A percentile compares a stretch with the other conserved stretches of the same genome.
These are phyloP conservation scores for Penicillium frequentans DNA, from an alignment of 2,329 filamentous ascomycete genomes.

Conservation along the genomic window DNA sequence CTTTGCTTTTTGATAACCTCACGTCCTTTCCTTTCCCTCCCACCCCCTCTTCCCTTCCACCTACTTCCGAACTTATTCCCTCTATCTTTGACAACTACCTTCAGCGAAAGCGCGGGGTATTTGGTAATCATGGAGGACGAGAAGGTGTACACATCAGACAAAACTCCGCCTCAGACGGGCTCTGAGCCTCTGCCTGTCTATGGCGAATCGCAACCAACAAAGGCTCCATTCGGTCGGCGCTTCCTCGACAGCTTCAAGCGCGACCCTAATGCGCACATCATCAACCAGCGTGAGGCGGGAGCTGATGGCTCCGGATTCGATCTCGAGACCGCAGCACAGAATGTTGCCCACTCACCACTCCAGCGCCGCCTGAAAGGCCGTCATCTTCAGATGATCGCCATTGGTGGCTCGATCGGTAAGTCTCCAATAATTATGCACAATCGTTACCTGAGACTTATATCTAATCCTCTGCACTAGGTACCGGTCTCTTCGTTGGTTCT, in stretches of 20 bases:
- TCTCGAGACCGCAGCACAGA: constrained; percentile 60
- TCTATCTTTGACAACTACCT: neutral
- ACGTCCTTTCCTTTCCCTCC: neutral
- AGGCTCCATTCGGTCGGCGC: constrained; percentile 26
- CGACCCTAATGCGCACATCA: constrained; percentile 44
- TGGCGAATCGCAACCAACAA: constrained; percentile 29
- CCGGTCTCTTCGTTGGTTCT: constrained; percentile 83
- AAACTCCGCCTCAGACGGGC: constrained; percentile 22
- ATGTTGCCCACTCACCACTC: constrained; percentile 72
- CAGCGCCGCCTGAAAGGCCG: constrained; percentile 76
- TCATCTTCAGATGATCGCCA: constrained; percentile 97
- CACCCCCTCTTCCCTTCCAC: neutral
- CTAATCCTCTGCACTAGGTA: constrained; percentile 52
- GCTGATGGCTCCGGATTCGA: constrained; percentile 60
- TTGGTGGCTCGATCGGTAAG: constrained; percentile 82
- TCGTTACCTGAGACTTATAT: neutral
- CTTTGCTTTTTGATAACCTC: neutral
- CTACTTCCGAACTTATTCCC: neutral
- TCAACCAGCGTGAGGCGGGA: constrained; percentile 37
- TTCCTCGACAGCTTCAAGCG: constrained; percentile 46
- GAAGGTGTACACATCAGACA: constrained; percentile 26
- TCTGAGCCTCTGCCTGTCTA: constrained; percentile 30
- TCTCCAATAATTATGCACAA: neutral
- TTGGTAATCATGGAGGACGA: constrained; percentile 24
- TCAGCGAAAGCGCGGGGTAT: neutral